Evolutionary conservation across 352 stramenopile genomes (phyloP).

Genomic region (Globisporangium perplexum): DNA sequence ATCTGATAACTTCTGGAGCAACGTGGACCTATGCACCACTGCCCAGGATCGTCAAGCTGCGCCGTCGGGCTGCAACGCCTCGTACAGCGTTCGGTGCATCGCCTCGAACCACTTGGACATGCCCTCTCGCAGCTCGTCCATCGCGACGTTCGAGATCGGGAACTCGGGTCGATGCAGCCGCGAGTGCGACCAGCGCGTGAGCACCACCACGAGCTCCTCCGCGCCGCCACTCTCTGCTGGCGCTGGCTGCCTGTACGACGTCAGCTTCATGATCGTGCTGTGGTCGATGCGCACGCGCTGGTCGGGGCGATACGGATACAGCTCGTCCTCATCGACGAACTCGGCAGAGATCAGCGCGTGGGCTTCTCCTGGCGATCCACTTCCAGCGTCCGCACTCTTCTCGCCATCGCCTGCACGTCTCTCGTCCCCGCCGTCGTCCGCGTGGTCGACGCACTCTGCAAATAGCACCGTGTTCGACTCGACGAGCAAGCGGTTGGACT

Average conservation of each 20-base stretch:
- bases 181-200: constrained; percentile 38
- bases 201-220: constrained; percentile 30
- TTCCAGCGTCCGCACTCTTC: not conserved
- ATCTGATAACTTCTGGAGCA: not conserved
- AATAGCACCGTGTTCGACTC: constrained; percentile 43
- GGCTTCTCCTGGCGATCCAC: constrained; percentile 3
- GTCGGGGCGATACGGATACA: constrained; percentile 33
- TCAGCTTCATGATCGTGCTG: constrained; percentile 24
- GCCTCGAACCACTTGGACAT: constrained; percentile 7
- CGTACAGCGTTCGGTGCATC: constrained; percentile 2
- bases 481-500: constrained; percentile 13
- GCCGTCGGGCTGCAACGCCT: not conserved
- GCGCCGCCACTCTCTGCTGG: not conserved
- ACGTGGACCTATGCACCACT: not conserved
- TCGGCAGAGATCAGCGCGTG: constrained; percentile 35
- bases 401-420: not conserved
- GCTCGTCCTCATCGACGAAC: constrained; percentile 33
- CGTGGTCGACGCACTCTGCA: constrained; percentile 20
- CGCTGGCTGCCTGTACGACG: constrained; percentile 10
- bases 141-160: constrained; percentile 5
- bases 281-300: constrained; percentile 38
- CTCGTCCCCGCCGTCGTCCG: constrained; percentile 14
- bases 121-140: constrained; percentile 2
- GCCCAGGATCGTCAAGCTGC: not conserved
- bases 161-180: constrained; percentile 27